Percentiles rank a stretch among this genome's conserved stretches.
Conservation (phyloP, 345 rosid species). For the Euphorbia pulcherrima region DNA sequence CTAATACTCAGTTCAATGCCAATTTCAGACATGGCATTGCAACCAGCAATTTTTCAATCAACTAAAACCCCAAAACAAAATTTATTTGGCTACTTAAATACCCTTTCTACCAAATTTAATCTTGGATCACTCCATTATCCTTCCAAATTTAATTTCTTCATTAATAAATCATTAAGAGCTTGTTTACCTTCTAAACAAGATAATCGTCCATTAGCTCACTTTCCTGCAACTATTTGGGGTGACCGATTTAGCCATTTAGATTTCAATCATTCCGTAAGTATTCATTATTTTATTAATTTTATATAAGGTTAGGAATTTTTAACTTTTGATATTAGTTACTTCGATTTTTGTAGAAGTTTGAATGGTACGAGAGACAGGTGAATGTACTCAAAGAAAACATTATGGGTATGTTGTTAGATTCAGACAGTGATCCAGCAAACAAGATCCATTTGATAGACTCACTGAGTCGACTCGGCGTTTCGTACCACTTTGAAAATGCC, state of each 20-base stretch:
- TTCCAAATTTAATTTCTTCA: not conserved
- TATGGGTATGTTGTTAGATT: not conserved
- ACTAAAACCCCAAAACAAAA: not conserved
- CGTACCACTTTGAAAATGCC: not conserved
- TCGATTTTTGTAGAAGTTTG: not conserved
- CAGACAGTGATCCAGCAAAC: not conserved
- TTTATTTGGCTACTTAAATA: not conserved
- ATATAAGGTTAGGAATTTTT: too few species aligned
- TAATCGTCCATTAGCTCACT: not conserved
- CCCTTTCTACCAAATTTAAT: too few species aligned
- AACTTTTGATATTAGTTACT: not conserved
- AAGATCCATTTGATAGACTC: not conserved
- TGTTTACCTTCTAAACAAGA: not conserved
- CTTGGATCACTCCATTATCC: not conserved
- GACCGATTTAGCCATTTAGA: not conserved
- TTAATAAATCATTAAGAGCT: not conserved
- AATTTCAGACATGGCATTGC: not conserved
- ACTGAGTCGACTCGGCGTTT: conserved; percentile 1
- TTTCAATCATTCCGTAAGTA: not conserved
- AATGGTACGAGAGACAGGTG: not conserved
- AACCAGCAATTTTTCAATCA: not conserved
- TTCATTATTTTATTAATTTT: too few species aligned
- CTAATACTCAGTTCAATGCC: too few species aligned
- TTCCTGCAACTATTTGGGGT: not conserved
- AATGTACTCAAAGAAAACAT: not conserved